Evolutionary conservation across 2,329 filamentous ascomycete species (phyloP).

Genomic region (Pseudogymnoascus sp.): DNA sequence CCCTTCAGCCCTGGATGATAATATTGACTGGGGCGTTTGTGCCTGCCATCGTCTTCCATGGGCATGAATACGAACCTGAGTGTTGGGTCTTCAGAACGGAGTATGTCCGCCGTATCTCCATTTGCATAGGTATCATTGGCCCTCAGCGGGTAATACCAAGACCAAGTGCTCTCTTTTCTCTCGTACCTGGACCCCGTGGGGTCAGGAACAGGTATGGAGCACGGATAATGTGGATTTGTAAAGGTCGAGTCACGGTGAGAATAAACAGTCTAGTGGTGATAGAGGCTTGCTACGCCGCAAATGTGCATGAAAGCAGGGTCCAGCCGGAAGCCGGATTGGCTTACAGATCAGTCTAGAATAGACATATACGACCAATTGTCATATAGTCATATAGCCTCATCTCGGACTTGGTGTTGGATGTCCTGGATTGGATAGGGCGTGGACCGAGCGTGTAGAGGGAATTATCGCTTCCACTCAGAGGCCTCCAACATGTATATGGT

Average conservation of each 20-base stretch:
- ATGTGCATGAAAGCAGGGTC: neutral
- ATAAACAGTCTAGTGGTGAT: conserved; percentile 3
- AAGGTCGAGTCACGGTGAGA: neutral
- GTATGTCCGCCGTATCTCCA: neutral
- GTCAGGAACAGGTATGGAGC: neutral
- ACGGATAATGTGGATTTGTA: neutral
- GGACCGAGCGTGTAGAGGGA: neutral
- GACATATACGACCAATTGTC: neutral
- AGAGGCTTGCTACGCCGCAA: conserved; percentile 4
- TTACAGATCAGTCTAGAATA: neutral
- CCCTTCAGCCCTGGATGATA: neutral
- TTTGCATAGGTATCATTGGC: neutral
- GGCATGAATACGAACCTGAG: neutral
- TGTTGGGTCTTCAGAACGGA: neutral
- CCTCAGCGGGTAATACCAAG: neutral
- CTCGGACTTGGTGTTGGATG: neutral
- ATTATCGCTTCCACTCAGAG: neutral
- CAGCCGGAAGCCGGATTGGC: neutral
- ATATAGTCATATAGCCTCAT: neutral
- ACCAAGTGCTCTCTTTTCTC: neutral
- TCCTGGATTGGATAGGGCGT: neutral
- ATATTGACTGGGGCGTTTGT: neutral
- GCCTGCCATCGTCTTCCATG: neutral
- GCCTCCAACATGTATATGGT: neutral
- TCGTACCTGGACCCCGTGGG: neutral